Conservation (phyloP, 2,329 filamentous ascomycete genomes). For the Moelleriella libera region DNA sequence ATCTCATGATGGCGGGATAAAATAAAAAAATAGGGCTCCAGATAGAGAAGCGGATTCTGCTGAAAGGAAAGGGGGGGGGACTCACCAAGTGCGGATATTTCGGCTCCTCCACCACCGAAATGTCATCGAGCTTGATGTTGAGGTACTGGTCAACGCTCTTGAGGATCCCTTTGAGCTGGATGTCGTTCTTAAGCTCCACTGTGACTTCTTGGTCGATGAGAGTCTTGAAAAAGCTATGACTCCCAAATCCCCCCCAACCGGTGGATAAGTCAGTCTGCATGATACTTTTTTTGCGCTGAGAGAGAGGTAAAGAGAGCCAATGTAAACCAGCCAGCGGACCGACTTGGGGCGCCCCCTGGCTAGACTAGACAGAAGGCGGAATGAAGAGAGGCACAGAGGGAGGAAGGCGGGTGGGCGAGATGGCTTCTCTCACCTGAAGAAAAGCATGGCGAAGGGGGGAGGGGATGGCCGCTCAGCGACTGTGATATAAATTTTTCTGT, state of each 20-base stretch:
- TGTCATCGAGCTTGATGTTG: constrained; percentile 97
- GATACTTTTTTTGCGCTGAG: not conserved
- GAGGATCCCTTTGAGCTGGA: constrained; percentile 85
- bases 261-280: not conserved
- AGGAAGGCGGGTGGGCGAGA: not conserved
- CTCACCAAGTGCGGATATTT: constrained; percentile 84
- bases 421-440: constrained; percentile 22
- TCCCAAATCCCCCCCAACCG: not conserved
- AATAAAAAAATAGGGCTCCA: too few species aligned
- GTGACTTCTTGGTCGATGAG: constrained; percentile 95
- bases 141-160: constrained; percentile 98
- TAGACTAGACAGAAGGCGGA: too few species aligned
- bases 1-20: too few species aligned
- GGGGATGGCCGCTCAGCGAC: not conserved
- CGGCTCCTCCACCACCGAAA: constrained; percentile 80
- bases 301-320: not conserved
- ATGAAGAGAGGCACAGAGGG: not conserved
- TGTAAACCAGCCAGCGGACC: too few species aligned
- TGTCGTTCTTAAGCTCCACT: constrained; percentile 98
- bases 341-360: too few species aligned
- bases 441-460: constrained; percentile 21
- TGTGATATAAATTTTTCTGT: not conserved
- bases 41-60: not conserved
- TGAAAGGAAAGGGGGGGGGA: constrained; percentile 1
- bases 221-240: constrained; percentile 85